Evolutionary conservation across 2,329 filamentous ascomycete species (phyloP), one percentile per base, ranked within the genome.

Genomic region (Penicillium italicum): DNA sequence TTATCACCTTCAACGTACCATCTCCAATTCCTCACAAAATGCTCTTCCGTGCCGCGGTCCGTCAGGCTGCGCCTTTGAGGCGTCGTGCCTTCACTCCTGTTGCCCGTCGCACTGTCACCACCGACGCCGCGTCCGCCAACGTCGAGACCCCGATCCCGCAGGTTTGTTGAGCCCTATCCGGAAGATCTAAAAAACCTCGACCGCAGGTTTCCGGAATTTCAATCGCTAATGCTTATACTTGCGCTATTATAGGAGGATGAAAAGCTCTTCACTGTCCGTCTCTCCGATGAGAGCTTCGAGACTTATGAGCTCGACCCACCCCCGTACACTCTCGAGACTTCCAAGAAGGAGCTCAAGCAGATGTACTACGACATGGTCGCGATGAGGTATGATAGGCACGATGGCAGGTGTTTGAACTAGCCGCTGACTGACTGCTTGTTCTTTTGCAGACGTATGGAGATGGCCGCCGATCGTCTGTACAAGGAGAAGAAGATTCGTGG

Each of bases 401-500:
- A 20, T 5, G 28, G 3, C 9, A 18, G 30, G 30, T 28, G 12
- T 12, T 26, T 24, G 12, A 18, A 24, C 38, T 24, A n/a, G 33
- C 22, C 6, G 46, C 38, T 55, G 34, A 58, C 56, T 53, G 26
- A 40, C 20, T 56, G 33, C 37, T 41, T 51, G 49, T 34, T 59
- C 40, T n/a, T 22, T 50, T 61, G 53, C 69, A 96, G 92, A 80
- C 94, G 96, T 77, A 96, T 99, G 94, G 94, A 99, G 80, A 96
- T 99, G 93, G 92, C 93, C 66, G 91, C 94, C 80, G 94, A 99
- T 76, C 86, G 93, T 75, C 83, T 99, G 72, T 99, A 99, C 90
- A 99, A 99, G 84, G 94, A 97, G 83, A 99, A 99, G 88, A 97
- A 99, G 85, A 97, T 99, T 70, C 90, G 94, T 70, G 94, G 94